These are phyloP conservation scores for Sugiyamaella americana DNA, from an alignment of 805 yeast species.

Conservation along the genomic window DNA sequence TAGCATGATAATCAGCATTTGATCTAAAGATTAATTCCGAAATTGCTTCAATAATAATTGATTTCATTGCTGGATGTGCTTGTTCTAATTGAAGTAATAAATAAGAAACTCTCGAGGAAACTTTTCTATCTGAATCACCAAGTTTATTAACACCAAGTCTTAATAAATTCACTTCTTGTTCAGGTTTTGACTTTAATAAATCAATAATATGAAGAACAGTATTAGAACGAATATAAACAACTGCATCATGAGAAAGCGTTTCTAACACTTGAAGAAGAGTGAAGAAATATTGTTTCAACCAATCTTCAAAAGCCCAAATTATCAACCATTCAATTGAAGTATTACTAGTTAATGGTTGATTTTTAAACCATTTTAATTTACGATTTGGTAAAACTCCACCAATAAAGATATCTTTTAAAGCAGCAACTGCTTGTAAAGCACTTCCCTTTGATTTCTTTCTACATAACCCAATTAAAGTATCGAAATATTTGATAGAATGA, in stretches of 20 bases:
- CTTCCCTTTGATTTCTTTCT: conserved; percentile 91
- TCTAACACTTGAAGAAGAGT: conserved; percentile 72
- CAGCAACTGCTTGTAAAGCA: conserved; percentile 82
- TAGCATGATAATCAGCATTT: conserved; percentile 72
- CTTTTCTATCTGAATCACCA: conserved; percentile 89
- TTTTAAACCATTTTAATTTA: conserved; percentile 71
- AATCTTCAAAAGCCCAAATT: conserved; percentile 81
- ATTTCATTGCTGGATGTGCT: conserved; percentile 93
- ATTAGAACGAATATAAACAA: conserved; percentile 76
- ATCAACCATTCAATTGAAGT: conserved; percentile 55
- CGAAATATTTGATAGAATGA: conserved; percentile 80
- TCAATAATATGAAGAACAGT: conserved; percentile 73
- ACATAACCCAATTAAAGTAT: conserved; percentile 69
- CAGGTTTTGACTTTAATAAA: conserved; percentile 79
- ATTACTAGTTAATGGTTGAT: conserved; percentile 51
- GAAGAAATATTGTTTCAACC: conserved; percentile 71
- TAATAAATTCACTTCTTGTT: conserved; percentile 89
- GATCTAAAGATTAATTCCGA: conserved; percentile 73
- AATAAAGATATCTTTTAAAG: conserved; percentile 80
- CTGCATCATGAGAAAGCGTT: conserved; percentile 76
- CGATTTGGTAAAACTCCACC: conserved; percentile 81
- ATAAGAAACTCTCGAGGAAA: conserved; percentile 81
- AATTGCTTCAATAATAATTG: conserved; percentile 68
- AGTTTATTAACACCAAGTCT: conserved; percentile 87
- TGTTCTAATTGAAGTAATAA: conserved; percentile 74